Evolutionary conservation across 805 yeast genomes (phyloP).

Genomic region (Saccharomyces paradoxus): DNA sequence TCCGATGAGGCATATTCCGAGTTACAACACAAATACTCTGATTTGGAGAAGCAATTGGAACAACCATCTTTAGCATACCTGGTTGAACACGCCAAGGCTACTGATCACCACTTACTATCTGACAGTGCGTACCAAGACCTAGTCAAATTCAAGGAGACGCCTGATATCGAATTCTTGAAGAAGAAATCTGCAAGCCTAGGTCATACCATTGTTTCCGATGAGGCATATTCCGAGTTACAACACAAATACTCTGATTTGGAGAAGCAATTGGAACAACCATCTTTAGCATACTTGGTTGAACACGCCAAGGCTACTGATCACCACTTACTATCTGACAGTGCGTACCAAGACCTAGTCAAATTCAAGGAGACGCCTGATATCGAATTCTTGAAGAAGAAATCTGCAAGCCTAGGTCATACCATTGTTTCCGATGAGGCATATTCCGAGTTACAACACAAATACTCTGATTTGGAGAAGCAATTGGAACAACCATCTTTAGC

Average conservation of each 20-base stretch:
- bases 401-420: slow-evolving; percentile 16
- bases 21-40: not conserved
- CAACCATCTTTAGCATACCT: no score
- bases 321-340: not conserved
- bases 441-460: not conserved
- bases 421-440: not conserved
- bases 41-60: no score
- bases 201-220: no score
- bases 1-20: not conserved
- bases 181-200: no score
- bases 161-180: no score
- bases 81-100: no score
- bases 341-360: not conserved
- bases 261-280: not conserved
- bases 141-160: no score
- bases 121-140: no score
- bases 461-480: slow-evolving; percentile 3
- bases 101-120: no score
- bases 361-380: slow-evolving; percentile 18
- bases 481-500: slow-evolving; percentile 19
- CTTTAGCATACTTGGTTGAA: not conserved
- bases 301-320: not conserved
- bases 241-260: no score
- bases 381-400: slow-evolving; percentile 30
- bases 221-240: no score